Evolutionary conservation across 805 yeast species (phyloP), one percentile per base, ranked within the genome.

Genomic region (Hanseniaspora meyeri): DNA sequence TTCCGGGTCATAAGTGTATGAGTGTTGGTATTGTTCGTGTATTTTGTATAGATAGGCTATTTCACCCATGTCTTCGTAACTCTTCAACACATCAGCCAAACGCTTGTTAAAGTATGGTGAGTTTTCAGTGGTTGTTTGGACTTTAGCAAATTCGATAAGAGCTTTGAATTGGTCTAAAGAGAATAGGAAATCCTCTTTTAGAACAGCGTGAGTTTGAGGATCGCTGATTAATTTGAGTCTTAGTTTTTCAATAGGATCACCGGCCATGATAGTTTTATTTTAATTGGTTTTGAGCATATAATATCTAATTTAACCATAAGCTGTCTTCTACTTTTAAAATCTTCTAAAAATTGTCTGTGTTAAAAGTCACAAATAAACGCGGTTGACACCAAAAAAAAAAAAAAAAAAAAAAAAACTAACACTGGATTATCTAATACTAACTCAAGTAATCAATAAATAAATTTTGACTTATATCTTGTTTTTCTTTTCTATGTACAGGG

Each of bases 1-100:
- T 67, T 93, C 99, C 0, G 99, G 98, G 4, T 91, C 80, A 54
- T 83, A 81, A 58, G 90, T 97, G 66, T 82, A 75, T 0, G 98
- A 97, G 60, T 80, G 74, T 48, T 80, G 75, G 74, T 85, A 73
- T 65, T 88, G 87, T 60, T 87, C 95, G 59, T 87, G 87, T 49
- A 91, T 82, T 43, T 82, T 86, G 62, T 79, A 80, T 62, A 81
- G 83, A 59, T 81, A 51, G 7, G 59, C 59, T n/a, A 47, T 7
- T 16, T 51, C 53, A 17, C 50, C 51, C 36, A 57, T 17, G 2
- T 32, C 43, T 6, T 46, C 49, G 37, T 51, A 51, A 24, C 47
- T 37, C 40, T 47, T 51, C n/a, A 57, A 47, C 14, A 57, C 46
- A 20, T 46, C 49, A 6, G 38, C 56, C 38, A 57, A 57, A 5